A percentile compares a stretch with the other conserved stretches of the same genome.
These are phyloP conservation scores for Tylopilus plumbeoviolaceoides DNA, from an alignment of 768 basidiomycete species.

Conservation along the genomic window DNA sequence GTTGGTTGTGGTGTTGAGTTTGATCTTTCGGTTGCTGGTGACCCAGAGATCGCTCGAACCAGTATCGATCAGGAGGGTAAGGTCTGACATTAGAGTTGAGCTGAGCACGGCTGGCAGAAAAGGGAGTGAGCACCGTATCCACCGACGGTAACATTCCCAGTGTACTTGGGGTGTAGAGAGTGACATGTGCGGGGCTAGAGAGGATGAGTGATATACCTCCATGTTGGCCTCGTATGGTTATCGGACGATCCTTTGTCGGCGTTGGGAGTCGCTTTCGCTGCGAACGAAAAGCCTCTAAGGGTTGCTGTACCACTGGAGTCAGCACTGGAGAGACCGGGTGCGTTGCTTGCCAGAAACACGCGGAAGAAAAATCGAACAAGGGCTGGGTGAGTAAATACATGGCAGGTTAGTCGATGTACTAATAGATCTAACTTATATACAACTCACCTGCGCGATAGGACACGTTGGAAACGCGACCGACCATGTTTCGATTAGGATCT, in stretches of 20 bases:
- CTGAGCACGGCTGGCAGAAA: neutral
- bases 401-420: neutral
- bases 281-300: conserved; percentile 21
- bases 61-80: conserved; percentile 26
- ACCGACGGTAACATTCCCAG: conserved; percentile 28
- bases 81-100: conserved; percentile 16
- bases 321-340: conserved; percentile 12
- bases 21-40: conserved; percentile 15
- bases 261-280: conserved; percentile 13
- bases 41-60: conserved; percentile 33
- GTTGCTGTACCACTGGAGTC: neutral
- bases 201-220: conserved; percentile 19
- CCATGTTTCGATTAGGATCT: conserved; percentile 8
- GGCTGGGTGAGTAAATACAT: conserved; percentile 17
- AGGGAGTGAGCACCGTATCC: conserved; percentile 18
- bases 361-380: conserved; percentile 11
- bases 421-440: conserved; percentile 6
- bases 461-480: conserved; percentile 10
- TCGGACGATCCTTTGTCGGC: conserved; percentile 18
- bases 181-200: neutral
- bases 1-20: conserved; percentile 29
- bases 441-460: neutral
- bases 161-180: conserved; percentile 16
- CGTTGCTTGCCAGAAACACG: conserved; percentile 33
- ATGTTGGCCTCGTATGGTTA: conserved; percentile 22